Base-by-base conservation (phyloP, 75 land plant genomes). In the Pseudotsuga menziesii region DNA sequence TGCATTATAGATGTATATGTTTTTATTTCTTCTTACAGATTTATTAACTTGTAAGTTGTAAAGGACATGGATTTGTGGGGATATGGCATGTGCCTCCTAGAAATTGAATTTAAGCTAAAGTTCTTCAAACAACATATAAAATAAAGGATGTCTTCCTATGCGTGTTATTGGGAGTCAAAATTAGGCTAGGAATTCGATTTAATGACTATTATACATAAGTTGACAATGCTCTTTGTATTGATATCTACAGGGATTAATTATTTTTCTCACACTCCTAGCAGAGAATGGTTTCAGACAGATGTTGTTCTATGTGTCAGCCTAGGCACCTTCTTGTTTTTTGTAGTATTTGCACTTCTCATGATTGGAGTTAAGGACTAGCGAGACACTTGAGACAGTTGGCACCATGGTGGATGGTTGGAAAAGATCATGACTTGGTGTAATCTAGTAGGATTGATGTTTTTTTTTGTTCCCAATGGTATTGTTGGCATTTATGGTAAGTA, bases 351-450 rank as follows among this genome's bases (percentile, higher is more conserved):
- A 27, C 77, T 91, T 26, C 56, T 97, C 61, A 94, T 97, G 99
- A 97, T 97, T 85, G 96, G 99, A 72, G 91, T 97, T 6, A 97
- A 94, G 87, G 89, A 97, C 80, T 98, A 91, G 76, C 93, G 88
- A 81, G 99, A 97, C 73, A 84, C 82, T 62, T 86, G 98, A 19
- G 99, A 94, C 81, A 80, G 89, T 52, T 86, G 88, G 99, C 99
- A 97, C 25, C 99, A 97, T 91, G 99, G 98, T 70, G 98, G 98
- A 73, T 97, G 99, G 99, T 87, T 87, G 81, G 92, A 80, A 62
- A 97, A 97, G 81, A 81, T 97, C 73, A 76, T 92, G 54, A 75
- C 88, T 11, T 97, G 99, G 99, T 64, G 75, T 69, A 86, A 89
- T 78, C 82, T 91, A 35, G 73, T 88, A 36, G 63, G 91, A 26